Percentiles rank a stretch among this genome's conserved stretches.
These are phyloP conservation scores for Aureococcus anophagefferens DNA, from an alignment of 108 stramenopile genomes.

Conservation along the genomic window DNA sequence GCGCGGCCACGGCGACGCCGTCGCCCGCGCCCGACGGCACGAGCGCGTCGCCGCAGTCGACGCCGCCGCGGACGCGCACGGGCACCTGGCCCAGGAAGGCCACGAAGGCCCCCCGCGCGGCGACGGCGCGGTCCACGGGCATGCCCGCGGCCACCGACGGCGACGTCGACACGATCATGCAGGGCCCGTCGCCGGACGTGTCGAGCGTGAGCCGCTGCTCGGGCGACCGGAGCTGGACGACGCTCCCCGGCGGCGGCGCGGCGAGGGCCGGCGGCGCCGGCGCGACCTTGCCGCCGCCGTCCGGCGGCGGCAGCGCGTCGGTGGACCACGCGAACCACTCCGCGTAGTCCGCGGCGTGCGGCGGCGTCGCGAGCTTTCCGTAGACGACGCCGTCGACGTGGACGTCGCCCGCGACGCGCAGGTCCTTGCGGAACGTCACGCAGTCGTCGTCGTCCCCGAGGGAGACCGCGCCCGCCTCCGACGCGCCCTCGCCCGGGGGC, in stretches of 20 bases:
- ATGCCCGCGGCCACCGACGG: constrained; percentile 13
- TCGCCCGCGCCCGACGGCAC: constrained; percentile 3
- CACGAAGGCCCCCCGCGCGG: neutral
- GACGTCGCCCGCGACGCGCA: constrained; percentile 1
- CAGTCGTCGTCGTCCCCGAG: too few species aligned
- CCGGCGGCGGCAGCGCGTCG: neutral
- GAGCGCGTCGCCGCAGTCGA: neutral
- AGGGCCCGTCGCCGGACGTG: neutral
- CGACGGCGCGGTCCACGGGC: neutral
- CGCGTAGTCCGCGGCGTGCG: constrained; percentile 12
- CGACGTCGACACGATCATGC: constrained; percentile 5
- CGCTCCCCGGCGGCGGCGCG: neutral
- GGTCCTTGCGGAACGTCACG: too few species aligned
- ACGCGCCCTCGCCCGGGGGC: too few species aligned
- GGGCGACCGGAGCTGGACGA: constrained; percentile 5
- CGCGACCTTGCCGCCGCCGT: too few species aligned
- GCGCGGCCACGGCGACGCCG: neutral
- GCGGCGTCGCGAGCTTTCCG: constrained; percentile 11
- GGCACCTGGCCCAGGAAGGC: constrained; percentile 10
- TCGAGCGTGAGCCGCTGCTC: constrained; percentile 1
- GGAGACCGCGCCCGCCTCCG: too few species aligned
- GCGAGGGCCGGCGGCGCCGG: too few species aligned
- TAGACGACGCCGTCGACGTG: constrained; percentile 13
- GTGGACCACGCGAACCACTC: constrained; percentile 11
- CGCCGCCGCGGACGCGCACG: neutral